Evolutionary conservation across 805 yeast genomes (phyloP).

Genomic region (Teunomyces panamensis): DNA sequence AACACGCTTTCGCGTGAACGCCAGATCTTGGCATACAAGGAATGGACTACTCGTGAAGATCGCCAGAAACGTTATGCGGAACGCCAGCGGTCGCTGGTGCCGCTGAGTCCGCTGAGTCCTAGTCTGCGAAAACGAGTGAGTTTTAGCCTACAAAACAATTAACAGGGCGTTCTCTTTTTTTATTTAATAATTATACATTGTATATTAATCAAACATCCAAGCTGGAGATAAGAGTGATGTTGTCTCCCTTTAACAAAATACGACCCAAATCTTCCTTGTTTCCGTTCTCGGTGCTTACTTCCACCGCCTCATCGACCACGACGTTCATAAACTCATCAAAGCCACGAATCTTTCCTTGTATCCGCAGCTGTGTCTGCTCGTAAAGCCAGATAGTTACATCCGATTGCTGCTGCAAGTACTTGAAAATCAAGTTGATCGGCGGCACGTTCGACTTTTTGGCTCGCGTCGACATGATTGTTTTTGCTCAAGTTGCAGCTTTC

Average conservation of each 20-base stretch:
- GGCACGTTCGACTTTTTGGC: constrained; percentile 56
- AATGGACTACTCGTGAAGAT: constrained; percentile 22
- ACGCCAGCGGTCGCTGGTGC: constrained; percentile 6
- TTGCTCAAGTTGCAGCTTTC: neutral
- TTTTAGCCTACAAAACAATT: neutral
- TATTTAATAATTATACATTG: neutral
- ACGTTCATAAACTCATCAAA: constrained; percentile 97
- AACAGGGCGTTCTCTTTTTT: too few relatives aligned
- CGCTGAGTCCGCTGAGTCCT: neutral
- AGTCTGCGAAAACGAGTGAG: constrained; percentile 2
- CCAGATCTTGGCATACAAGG: constrained; percentile 27
- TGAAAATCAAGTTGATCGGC: constrained; percentile 89
- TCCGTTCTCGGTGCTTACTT: constrained; percentile 54
- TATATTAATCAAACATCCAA: constrained; percentile 23
- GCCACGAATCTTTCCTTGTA: constrained; percentile 84
- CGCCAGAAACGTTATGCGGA: constrained; percentile 21
- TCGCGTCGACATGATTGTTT: constrained; percentile 4
- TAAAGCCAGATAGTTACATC: constrained; percentile 83
- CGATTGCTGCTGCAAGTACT: constrained; percentile 77
- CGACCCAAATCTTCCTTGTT: constrained; percentile 60
- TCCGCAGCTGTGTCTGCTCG: constrained; percentile 74
- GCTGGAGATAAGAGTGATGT: constrained; percentile 68
- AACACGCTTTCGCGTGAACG: constrained; percentile 12
- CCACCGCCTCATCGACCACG: constrained; percentile 59
- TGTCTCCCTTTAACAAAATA: constrained; percentile 88